phyloP scores from a whole-genome alignment of 2,329 filamentous ascomycete genomes.

The Aspergillus spinulosporus region DNA sequence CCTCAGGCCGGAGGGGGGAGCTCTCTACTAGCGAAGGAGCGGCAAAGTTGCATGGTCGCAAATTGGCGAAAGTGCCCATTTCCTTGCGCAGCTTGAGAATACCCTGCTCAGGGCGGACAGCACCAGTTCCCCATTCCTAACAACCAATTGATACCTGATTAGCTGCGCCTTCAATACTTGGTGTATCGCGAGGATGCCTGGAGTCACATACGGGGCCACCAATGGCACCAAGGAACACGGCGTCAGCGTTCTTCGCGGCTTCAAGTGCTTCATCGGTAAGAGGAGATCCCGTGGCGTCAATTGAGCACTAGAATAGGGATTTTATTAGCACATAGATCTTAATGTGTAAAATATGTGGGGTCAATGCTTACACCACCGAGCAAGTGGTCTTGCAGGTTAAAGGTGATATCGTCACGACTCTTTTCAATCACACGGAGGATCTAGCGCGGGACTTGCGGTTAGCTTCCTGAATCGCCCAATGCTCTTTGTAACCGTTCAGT shows the following conservation, averaged over 20 bases:
- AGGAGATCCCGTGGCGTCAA: slow-evolving; percentile 75
- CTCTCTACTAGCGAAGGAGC: slow-evolving; percentile 78
- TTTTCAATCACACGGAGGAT: slow-evolving; percentile 77
- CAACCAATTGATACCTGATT: slow-evolving; percentile 7
- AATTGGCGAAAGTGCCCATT: slow-evolving; percentile 90
- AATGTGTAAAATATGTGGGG: neutral
- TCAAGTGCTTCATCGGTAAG: slow-evolving; percentile 80
- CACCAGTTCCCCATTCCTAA: slow-evolving; percentile 85
- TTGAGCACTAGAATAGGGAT: slow-evolving; percentile 67
- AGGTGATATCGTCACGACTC: slow-evolving; percentile 68
- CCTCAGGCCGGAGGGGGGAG: slow-evolving; percentile 81
- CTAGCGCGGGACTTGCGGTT: slow-evolving; percentile 45
- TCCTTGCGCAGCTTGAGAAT: slow-evolving; percentile 89
- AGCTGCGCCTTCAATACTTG: neutral
- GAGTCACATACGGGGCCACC: slow-evolving; percentile 70
- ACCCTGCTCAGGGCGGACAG: slow-evolving; percentile 88
- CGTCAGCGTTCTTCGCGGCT: slow-evolving; percentile 82
- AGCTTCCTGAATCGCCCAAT: neutral
- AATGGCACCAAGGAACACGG: slow-evolving; percentile 88
- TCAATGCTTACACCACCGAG: slow-evolving; percentile 75
- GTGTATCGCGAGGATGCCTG: neutral
- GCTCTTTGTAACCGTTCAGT: neutral
- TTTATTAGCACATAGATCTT: neutral
- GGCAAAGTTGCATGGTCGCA: slow-evolving; percentile 93
- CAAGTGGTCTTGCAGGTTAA: slow-evolving; percentile 87